Percentiles rank a stretch among this genome's conserved stretches.
These are phyloP conservation scores for Cryptosporidium ubiquitum DNA, from an alignment of 169 alveolate species.

Conservation along the genomic window DNA sequence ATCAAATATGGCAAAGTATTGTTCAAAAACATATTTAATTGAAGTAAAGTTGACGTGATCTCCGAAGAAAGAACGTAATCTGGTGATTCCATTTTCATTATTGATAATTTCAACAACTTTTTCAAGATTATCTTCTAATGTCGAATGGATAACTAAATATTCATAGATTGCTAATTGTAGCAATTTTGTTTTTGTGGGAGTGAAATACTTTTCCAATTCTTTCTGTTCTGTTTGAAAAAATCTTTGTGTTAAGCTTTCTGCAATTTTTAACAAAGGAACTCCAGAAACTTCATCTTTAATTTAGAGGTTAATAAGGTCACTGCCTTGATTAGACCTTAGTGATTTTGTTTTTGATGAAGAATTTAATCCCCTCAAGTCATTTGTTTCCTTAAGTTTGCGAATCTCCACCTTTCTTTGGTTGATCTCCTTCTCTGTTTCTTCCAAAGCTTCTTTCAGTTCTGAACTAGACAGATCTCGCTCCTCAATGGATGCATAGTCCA, in stretches of 20 bases:
- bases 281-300: slow-evolving; percentile 11
- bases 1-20: slow-evolving; percentile 1
- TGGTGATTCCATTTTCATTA: not conserved
- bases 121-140: slow-evolving; percentile 11
- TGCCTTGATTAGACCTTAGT: not conserved
- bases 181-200: not conserved
- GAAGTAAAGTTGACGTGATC: slow-evolving; percentile 2
- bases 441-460: slow-evolving; percentile 16
- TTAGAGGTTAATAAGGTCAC: not conserved
- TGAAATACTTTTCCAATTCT: not conserved
- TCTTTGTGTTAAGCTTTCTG: not conserved
- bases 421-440: slow-evolving; percentile 15
- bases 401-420: not conserved
- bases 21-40: slow-evolving; percentile 5
- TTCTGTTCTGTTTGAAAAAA: not conserved
- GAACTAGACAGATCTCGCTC: not conserved
- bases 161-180: slow-evolving; percentile 18
- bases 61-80: slow-evolving; percentile 1
- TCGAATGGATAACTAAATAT: slow-evolving; percentile 15
- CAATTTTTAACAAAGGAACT: not conserved
- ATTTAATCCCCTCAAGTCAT: not conserved
- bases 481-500: not conserved
- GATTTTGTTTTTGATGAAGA: not conserved
- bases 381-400: not conserved
- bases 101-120: slow-evolving; percentile 3